A percentile compares a stretch with the other conserved stretches of the same genome.
These are phyloP conservation scores for Aureobasidium sp. DNA, from an alignment of 2,329 filamentous ascomycete species.

Conservation along the genomic window DNA sequence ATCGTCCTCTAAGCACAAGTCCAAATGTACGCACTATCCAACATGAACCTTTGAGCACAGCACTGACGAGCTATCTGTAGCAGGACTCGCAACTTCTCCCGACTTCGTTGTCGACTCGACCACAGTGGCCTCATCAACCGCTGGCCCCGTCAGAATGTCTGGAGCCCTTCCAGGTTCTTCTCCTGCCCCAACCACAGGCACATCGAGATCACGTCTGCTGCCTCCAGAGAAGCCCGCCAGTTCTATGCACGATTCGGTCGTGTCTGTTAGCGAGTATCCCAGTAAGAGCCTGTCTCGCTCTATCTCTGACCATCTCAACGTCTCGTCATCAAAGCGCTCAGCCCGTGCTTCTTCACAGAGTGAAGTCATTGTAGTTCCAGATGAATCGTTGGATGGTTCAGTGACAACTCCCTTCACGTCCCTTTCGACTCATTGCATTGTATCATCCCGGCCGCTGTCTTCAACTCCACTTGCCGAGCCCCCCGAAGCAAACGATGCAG, in stretches of 20 bases:
- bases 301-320: not conserved
- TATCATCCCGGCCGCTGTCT: not conserved
- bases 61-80: not conserved
- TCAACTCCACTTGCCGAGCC: not conserved
- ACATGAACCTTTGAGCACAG: not conserved
- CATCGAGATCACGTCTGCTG: not conserved
- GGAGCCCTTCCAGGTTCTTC: constrained; percentile 19
- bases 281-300: not conserved
- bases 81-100: not conserved
- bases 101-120: not conserved
- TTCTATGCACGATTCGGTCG: not conserved
- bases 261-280: not conserved
- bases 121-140: not conserved
- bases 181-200: not conserved
- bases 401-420: not conserved
- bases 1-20: not conserved
- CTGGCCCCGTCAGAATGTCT: constrained; percentile 19
- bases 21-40: not conserved
- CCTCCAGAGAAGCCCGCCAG: not conserved
- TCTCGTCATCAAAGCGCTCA: not conserved
- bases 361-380: not conserved
- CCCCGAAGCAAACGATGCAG: not conserved
- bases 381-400: not conserved
- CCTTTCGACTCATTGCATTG: not conserved
- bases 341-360: not conserved